Evolutionary conservation across 306 rosid genomes (phyloP).

Genomic region (Carpinus fangiana): DNA sequence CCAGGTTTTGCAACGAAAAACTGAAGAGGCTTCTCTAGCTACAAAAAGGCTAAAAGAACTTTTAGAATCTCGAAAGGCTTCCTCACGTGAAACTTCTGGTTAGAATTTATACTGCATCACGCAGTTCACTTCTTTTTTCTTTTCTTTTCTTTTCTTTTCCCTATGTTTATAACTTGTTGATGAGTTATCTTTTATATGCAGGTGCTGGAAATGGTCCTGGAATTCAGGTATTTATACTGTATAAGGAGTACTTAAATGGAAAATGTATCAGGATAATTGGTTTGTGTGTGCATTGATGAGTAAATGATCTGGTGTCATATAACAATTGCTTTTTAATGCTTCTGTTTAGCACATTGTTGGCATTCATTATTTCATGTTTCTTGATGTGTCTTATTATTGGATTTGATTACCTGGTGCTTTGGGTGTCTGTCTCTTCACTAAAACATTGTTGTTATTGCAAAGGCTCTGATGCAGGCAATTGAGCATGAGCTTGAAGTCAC

Average conservation of each 20-base stretch:
- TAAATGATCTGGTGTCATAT: neutral
- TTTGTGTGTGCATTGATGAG: conserved; percentile 19
- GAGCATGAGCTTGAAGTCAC: conserved; percentile 97
- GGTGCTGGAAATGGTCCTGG: conserved; percentile 70
- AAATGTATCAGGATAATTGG: neutral
- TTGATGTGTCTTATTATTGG: neutral
- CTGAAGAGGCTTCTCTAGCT: conserved; percentile 95
- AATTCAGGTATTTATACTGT: conserved; percentile 58
- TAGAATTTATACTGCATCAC: conserved; percentile 22
- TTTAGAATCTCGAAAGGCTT: conserved; percentile 78
- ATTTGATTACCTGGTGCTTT: conserved; percentile 1
- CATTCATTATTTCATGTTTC: conserved; percentile 5
- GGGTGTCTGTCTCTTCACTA: conserved; percentile 10
- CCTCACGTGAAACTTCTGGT: conserved; percentile 71
- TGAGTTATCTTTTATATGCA: conserved; percentile 20
- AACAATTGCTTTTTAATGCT: neutral
- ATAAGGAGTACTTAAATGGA: neutral
- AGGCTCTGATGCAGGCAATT: conserved; percentile 89
- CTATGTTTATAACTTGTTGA: conserved; percentile 15
- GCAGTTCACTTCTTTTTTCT: conserved; percentile 1
- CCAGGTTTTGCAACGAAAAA: conserved; percentile 92
- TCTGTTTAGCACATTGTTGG: neutral
- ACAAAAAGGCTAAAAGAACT: conserved; percentile 89
- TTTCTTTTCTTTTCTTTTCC: neutral
- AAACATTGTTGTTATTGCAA: conserved; percentile 22